Evolutionary conservation across 192 early-diverging fungal genomes (phyloP).

Genomic region (Dimargaris xerosporica): DNA sequence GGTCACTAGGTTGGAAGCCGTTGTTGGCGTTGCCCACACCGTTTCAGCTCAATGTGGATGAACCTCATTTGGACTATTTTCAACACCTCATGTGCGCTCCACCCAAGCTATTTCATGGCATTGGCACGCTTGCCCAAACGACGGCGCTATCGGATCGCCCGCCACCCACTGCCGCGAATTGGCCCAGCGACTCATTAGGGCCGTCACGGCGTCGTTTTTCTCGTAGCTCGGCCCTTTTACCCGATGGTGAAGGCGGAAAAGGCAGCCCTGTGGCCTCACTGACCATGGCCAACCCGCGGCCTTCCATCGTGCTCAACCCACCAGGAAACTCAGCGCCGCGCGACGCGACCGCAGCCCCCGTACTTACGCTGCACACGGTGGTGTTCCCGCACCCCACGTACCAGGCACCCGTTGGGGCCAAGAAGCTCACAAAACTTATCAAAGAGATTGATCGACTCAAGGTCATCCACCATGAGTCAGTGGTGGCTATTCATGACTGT

Average conservation of each 20-base stretch:
- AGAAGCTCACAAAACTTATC: not conserved
- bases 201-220: too few relatives aligned
- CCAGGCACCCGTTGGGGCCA: not conserved
- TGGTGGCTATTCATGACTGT: not conserved
- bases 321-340: too few relatives aligned
- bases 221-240: too few relatives aligned
- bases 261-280: too few relatives aligned
- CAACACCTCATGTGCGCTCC: not conserved
- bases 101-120: not conserved
- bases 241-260: too few relatives aligned
- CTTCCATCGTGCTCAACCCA: constrained; percentile 18
- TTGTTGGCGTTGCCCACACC: constrained; percentile 16
- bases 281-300: too few relatives aligned
- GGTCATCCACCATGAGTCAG: not conserved
- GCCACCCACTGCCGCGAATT: too few relatives aligned
- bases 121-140: too few relatives aligned
- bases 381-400: not conserved
- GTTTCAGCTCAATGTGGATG: constrained; percentile 18
- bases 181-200: too few relatives aligned
- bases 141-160: not conserved
- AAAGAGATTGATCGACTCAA: constrained; percentile 7
- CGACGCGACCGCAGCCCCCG: too few relatives aligned
- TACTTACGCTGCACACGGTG: not conserved
- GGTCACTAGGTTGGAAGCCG: constrained; percentile 13
- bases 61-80: not conserved